Percentiles rank a stretch among this genome's conserved stretches.
These are phyloP conservation scores for Ceratobasidium theobromae DNA, from an alignment of 1,284 basidiomycete genomes.

Conservation along the genomic window DNA sequence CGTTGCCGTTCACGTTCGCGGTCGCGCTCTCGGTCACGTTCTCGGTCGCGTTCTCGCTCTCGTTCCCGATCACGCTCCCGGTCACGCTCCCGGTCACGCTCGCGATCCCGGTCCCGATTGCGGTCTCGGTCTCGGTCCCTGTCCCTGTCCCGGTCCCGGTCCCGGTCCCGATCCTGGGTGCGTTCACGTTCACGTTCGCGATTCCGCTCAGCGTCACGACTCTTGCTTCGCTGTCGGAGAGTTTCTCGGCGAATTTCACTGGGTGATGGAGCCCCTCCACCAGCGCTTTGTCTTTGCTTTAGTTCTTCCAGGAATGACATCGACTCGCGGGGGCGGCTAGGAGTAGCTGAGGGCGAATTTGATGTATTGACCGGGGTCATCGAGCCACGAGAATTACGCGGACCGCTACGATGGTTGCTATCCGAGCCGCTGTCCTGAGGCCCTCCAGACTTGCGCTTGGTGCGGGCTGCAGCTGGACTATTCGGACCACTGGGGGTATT, in stretches of 20 bases:
- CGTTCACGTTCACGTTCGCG: background rate
- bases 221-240: constrained; percentile 19
- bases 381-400: constrained; percentile 2
- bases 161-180: background rate
- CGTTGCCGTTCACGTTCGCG: background rate
- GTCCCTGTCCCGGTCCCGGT: background rate
- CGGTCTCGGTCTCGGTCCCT: background rate
- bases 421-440: background rate
- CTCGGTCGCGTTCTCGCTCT: background rate
- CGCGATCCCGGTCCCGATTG: background rate
- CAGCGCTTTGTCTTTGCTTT: constrained; percentile 24
- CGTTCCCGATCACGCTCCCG: background rate
- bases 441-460: constrained; percentile 18
- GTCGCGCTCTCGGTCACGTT: background rate
- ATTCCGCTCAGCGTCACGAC: constrained; percentile 21
- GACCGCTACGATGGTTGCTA: background rate
- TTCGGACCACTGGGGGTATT: constrained; percentile 17
- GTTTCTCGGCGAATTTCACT: constrained; percentile 30
- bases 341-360: background rate
- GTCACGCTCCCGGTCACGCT: background rate
- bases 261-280: constrained; percentile 15
- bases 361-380: constrained; percentile 2
- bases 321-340: constrained; percentile 19
- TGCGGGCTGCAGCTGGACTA: constrained; percentile 6
- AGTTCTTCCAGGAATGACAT: constrained; percentile 28